Evolutionary conservation across 257 asterid species (phyloP), one percentile per base, ranked within the genome.

Genomic region (Schizonepeta tenuifolia): DNA sequence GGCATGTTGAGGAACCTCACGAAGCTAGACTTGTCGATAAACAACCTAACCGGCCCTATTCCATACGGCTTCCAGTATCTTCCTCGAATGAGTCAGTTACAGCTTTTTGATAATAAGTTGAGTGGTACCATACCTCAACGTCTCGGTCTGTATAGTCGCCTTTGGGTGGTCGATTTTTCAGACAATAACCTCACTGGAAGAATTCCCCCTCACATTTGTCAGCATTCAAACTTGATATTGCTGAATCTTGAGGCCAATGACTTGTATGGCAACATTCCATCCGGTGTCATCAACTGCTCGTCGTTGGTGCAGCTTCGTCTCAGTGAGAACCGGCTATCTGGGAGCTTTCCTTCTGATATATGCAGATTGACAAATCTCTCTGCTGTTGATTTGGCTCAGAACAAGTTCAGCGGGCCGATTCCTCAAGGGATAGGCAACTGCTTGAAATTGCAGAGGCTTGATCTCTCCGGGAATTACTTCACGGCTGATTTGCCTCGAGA

Each of bases 81-180:
- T 43, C 71, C 86, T 17, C 58, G 76, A 17, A 81, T 93, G 86
- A 41, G 50, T 54, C 93, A 89, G 79, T 77, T 93, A 11, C 96
- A 86, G 86, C 96, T 93, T 51, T 93, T 89, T 54, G 84, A 85
- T 56, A 93, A 93, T 65, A 59, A 80, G 43, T 76, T 93, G 74
- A 89, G 67, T 38, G 98, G 98, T 14, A 59, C 74, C 53, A 89
- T 93, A 66, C 97, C 98, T 63, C 95, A 80, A 36, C 67, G 81
- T n/a, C 89, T 93, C 9, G 98, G 98, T 18, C 74, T 81, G 69
- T 82, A 80, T 65, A 85, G 92, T 60, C 86, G 70, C 10, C 89
- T 93, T 21, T 91, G 96, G 96, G 98, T 90, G 14, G 88, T 90
- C 46, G 98, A 93, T 78, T 85, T 93, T 70, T 87, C 96, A 0